Evolutionary conservation across 148 eudicot species (phyloP).

Genomic region (Nepenthes gracilis): DNA sequence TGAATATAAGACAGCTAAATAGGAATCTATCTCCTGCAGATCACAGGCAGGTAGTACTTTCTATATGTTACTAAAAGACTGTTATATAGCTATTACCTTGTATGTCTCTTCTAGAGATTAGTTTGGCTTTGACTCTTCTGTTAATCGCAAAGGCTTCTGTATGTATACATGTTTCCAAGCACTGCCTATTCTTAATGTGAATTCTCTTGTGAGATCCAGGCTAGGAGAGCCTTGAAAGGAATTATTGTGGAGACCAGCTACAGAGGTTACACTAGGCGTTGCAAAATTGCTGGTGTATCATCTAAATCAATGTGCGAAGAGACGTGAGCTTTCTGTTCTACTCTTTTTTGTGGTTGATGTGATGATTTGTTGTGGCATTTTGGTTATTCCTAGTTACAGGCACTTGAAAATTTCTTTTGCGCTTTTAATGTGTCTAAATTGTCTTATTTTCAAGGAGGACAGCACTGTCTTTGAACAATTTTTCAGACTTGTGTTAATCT

Average conservation of each 20-base stretch:
- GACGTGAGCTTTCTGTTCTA: slow-evolving; percentile 26
- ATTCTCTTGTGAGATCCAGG: slow-evolving; percentile 13
- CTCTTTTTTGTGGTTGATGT: not conserved
- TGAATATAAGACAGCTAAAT: slow-evolving; percentile 21
- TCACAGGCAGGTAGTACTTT: slow-evolving; percentile 36
- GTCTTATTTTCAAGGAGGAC: no score
- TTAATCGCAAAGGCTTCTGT: no score
- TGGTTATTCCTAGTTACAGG: not conserved
- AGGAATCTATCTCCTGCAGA: slow-evolving; percentile 37
- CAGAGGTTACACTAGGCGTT: slow-evolving; percentile 17
- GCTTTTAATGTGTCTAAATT: no score
- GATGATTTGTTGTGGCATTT: not conserved
- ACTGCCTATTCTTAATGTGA: not conserved
- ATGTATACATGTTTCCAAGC: not conserved
- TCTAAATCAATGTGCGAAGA: slow-evolving; percentile 24
- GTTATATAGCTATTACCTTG: not conserved
- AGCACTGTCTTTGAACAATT: no score
- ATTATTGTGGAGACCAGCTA: slow-evolving; percentile 33
- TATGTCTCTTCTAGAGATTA: not conserved
- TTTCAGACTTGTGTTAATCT: no score
- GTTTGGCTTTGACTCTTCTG: not conserved
- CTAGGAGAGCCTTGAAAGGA: slow-evolving; percentile 51
- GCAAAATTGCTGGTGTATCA: slow-evolving; percentile 45
- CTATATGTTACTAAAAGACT: not conserved
- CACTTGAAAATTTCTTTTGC: not conserved